These are phyloP conservation scores for Melanogaster broomeanus DNA, from an alignment of 768 basidiomycete genomes.

Conservation along the genomic window DNA sequence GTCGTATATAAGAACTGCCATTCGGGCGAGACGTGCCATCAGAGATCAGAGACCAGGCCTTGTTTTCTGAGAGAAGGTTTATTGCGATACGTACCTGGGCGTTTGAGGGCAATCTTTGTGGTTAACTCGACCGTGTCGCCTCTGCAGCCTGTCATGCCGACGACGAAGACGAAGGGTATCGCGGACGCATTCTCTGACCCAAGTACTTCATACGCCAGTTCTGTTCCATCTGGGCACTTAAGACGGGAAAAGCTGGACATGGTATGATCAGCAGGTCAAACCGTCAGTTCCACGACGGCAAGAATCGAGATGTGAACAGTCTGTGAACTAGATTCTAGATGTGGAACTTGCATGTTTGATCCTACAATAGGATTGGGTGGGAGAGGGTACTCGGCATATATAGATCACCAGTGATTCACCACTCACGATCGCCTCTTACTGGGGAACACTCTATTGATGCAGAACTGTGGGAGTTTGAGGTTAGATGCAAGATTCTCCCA, in stretches of 20 bases:
- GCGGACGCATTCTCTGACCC: constrained; percentile 35
- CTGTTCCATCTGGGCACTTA: constrained; percentile 43
- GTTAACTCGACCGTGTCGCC: constrained; percentile 39
- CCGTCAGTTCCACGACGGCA: no score
- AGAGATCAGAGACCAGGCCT: neutral
- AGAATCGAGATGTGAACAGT: no score
- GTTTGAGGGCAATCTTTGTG: constrained; percentile 31
- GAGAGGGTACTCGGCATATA: no score
- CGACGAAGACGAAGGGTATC: constrained; percentile 43
- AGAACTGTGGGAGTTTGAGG: no score
- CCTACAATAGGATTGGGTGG: no score
- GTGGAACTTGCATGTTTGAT: no score
- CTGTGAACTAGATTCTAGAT: no score
- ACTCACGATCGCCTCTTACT: no score
- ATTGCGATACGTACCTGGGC: constrained; percentile 44
- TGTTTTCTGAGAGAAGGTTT: neutral
- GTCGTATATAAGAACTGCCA: constrained; percentile 46
- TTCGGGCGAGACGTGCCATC: neutral
- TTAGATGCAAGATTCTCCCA: no score
- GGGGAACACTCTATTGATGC: no score
- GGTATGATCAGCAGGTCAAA: no score
- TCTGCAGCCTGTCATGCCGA: constrained; percentile 41
- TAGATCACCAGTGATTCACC: no score
- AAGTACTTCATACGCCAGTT: constrained; percentile 43
- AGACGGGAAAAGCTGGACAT: constrained; percentile 18